Evolutionary conservation across 2,329 filamentous ascomycete genomes (phyloP).

Genomic region (Aspergillus felis): DNA sequence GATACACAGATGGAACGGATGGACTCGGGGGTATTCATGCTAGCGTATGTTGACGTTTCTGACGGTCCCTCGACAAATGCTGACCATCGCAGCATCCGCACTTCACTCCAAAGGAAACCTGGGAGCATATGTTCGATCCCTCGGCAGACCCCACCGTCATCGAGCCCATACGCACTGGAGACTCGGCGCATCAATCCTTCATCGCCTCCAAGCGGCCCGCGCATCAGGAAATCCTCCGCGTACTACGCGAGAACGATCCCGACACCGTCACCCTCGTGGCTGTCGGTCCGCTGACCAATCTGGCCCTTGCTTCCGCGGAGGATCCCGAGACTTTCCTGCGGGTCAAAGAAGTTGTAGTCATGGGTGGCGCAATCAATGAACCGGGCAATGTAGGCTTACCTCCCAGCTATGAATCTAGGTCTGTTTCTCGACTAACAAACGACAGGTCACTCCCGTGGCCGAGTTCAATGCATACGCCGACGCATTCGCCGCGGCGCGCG

Average conservation of each 20-base stretch:
- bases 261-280: constrained; percentile 87
- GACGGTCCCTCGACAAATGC: constrained; percentile 10
- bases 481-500: constrained; percentile 68
- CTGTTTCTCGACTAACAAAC: neutral
- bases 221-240: constrained; percentile 82
- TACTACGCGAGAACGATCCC: constrained; percentile 74
- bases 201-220: constrained; percentile 69
- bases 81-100: constrained; percentile 58
- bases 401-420: neutral
- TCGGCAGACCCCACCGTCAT: constrained; percentile 43
- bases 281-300: constrained; percentile 87
- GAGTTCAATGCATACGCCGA: constrained; percentile 98
- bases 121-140: constrained; percentile 64
- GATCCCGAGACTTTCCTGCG: constrained; percentile 86
- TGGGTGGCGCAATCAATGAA: constrained; percentile 81
- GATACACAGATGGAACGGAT: constrained; percentile 62
- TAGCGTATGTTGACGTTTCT: constrained; percentile 31
- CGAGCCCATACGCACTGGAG: constrained; percentile 41
- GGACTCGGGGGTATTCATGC: constrained; percentile 71
- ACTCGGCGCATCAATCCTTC: constrained; percentile 55
- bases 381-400: constrained; percentile 69
- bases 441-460: constrained; percentile 64
- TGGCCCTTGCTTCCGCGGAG: constrained; percentile 81
- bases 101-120: constrained; percentile 68
- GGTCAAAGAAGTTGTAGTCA: constrained; percentile 87